A percentile compares a stretch with the other conserved stretches of the same genome.
These are phyloP conservation scores for Pichia manshurica DNA, from an alignment of 805 yeast species.

Conservation along the genomic window DNA sequence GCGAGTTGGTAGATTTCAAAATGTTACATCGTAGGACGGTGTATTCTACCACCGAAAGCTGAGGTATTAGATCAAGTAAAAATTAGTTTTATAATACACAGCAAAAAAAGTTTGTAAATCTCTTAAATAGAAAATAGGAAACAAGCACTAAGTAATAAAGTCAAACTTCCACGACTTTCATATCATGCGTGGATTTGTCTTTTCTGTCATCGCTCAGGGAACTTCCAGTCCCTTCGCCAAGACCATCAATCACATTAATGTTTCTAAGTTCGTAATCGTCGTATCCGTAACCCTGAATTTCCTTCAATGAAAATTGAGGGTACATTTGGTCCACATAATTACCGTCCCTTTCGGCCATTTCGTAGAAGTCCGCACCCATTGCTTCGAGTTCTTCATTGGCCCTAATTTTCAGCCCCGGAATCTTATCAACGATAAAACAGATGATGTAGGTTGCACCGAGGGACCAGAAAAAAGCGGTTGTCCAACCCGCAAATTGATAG, in stretches of 20 bases:
- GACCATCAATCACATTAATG: conserved; percentile 7
- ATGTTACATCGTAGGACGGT: too few species aligned
- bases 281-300: conserved; percentile 1
- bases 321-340: conserved; percentile 17
- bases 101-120: background rate
- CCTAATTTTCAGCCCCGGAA: conserved; percentile 46
- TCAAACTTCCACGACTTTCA: conserved; percentile 2
- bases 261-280: conserved; percentile 1
- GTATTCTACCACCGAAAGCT: too few species aligned
- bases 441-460: conserved; percentile 36
- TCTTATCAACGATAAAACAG: conserved; percentile 42
- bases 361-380: conserved; percentile 45
- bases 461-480: conserved; percentile 40
- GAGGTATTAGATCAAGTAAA: too few species aligned
- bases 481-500: conserved; percentile 41
- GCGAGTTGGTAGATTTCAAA: too few species aligned
- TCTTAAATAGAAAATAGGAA: background rate
- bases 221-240: background rate
- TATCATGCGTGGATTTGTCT: conserved; percentile 1
- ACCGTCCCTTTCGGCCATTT: conserved; percentile 45
- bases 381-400: conserved; percentile 42
- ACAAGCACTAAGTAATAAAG: background rate
- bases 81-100: too few species aligned
- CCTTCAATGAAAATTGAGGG: conserved; percentile 14
- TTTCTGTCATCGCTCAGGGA: background rate